phyloP scores from a whole-genome alignment of 2,329 filamentous ascomycete species.

The Hymenoscyphus albidus region DNA sequence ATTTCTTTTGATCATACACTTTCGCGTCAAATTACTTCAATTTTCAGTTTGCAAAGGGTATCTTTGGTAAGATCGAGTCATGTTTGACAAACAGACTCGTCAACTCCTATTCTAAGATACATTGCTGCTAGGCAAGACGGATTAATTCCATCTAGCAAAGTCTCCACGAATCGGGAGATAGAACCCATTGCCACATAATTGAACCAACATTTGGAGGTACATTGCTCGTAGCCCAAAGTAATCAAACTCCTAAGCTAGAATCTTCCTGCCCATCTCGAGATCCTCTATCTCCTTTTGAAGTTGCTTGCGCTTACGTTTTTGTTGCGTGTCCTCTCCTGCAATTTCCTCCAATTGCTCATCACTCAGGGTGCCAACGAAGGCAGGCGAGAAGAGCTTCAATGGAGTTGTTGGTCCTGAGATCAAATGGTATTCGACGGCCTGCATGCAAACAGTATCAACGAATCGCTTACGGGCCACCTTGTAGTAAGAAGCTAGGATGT shows the following conservation, averaged over 20 bases:
- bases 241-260: not conserved
- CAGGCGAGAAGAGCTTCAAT: constrained; percentile 18
- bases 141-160: too few relatives aligned
- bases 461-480: constrained; percentile 43
- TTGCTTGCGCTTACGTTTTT: not conserved
- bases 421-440: not conserved
- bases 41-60: too few relatives aligned
- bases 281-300: constrained; percentile 5
- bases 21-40: too few relatives aligned
- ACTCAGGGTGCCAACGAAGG: constrained; percentile 38
- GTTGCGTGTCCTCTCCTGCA: constrained; percentile 9
- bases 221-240: too few relatives aligned
- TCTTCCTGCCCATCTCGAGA: constrained; percentile 4
- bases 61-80: too few relatives aligned
- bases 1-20: too few relatives aligned
- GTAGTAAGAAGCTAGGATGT: constrained; percentile 60
- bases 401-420: constrained; percentile 32
- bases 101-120: too few relatives aligned
- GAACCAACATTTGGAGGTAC: too few relatives aligned
- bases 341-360: constrained; percentile 10
- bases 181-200: too few relatives aligned
- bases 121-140: too few relatives aligned
- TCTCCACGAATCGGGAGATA: too few relatives aligned
- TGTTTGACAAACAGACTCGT: too few relatives aligned
- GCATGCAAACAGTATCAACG: constrained; percentile 36